phyloP scores from a whole-genome alignment of 371 early-diverging fungal species.

The Gilbertella persicaria region DNA sequence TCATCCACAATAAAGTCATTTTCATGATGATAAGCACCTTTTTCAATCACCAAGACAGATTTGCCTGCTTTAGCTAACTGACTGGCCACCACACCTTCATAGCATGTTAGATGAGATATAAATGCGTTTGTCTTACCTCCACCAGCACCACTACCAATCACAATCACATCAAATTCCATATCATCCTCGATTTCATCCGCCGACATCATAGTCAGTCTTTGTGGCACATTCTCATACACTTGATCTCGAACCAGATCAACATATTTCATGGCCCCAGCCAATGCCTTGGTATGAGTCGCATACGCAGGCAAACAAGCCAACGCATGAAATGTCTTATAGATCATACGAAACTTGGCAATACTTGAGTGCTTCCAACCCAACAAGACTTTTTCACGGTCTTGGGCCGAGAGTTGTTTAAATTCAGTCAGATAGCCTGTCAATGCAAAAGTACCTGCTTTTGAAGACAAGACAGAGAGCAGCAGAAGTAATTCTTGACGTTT shows the following conservation, averaged over 20 bases:
- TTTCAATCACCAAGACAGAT: slow-evolving; percentile 71
- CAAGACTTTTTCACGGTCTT: slow-evolving; percentile 53
- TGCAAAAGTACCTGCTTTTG: slow-evolving; percentile 54
- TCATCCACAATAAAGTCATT: slow-evolving; percentile 54
- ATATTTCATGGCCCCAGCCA: slow-evolving; percentile 21
- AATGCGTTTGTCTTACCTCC: slow-evolving; percentile 37
- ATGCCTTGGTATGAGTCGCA: slow-evolving; percentile 2
- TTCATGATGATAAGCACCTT: slow-evolving; percentile 55
- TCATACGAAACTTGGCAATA: slow-evolving; percentile 48
- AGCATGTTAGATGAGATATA: not conserved
- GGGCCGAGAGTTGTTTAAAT: slow-evolving; percentile 47
- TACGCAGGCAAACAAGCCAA: slow-evolving; percentile 29
- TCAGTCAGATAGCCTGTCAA: slow-evolving; percentile 55
- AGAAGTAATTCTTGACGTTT: slow-evolving; percentile 35
- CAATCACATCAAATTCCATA: slow-evolving; percentile 57
- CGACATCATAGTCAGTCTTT: slow-evolving; percentile 21
- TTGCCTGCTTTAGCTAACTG: slow-evolving; percentile 64
- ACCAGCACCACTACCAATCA: slow-evolving; percentile 74
- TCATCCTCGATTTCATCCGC: not conserved
- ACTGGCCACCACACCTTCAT: slow-evolving; percentile 53
- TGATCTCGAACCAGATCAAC: slow-evolving; percentile 11
- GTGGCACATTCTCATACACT: slow-evolving; percentile 20
- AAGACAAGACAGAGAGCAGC: slow-evolving; percentile 33
- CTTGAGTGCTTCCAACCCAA: slow-evolving; percentile 48
- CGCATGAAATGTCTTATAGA: slow-evolving; percentile 36